Evolutionary conservation across 202 grass and related monocot genomes (phyloP).

Genomic region (Saccharum hybrid): DNA sequence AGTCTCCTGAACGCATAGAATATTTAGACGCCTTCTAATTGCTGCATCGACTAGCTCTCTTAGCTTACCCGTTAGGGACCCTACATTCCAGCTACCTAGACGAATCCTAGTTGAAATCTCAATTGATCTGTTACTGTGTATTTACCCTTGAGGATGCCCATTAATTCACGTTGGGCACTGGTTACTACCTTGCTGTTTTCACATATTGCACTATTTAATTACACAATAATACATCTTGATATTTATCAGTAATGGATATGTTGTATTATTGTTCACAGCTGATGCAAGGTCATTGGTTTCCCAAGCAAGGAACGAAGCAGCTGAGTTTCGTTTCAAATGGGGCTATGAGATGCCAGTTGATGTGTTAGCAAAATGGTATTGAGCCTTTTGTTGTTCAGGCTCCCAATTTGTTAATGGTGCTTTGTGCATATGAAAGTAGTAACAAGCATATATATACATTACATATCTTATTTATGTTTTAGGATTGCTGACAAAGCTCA

Average conservation of each 20-base stretch:
- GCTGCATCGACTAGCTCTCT: too few species aligned
- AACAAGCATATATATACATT: neutral
- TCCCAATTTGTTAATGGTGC: conserved; percentile 4
- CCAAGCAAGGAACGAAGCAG: conserved; percentile 99
- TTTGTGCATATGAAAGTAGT: conserved; percentile 12
- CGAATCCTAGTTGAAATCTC: neutral
- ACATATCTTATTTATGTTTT: conserved; percentile 41
- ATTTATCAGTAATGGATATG: conserved; percentile 2
- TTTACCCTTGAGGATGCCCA: neutral
- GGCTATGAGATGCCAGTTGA: conserved; percentile 98
- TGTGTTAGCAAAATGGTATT: conserved; percentile 90
- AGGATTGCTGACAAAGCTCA: conserved; percentile 99
- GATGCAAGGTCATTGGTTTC: conserved; percentile 96
- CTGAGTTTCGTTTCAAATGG: conserved; percentile 99
- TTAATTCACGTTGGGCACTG: neutral
- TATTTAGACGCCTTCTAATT: too few species aligned
- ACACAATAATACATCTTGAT: neutral
- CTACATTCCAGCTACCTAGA: too few species aligned
- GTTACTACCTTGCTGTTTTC: neutral
- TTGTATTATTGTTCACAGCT: conserved; percentile 50
- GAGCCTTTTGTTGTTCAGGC: conserved; percentile 20
- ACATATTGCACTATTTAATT: neutral
- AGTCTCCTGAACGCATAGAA: too few species aligned
- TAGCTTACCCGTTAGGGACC: too few species aligned
- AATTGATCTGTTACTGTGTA: neutral